Percentiles rank a stretch among this genome's conserved stretches.
Conservation (phyloP, 345 rosid species). For the Arabidopsis suecica region DNA sequence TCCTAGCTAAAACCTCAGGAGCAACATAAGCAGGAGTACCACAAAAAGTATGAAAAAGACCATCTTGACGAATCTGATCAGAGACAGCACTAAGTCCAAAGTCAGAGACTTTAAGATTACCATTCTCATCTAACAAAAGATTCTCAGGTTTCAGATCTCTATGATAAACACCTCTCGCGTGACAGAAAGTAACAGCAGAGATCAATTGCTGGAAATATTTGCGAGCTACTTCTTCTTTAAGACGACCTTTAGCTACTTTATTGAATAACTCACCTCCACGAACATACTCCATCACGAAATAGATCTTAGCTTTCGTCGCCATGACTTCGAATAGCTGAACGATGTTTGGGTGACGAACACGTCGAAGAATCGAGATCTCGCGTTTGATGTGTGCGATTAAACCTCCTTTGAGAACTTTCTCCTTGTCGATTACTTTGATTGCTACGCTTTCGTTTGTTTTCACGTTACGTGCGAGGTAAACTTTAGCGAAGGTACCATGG, state of each 20-base stretch:
- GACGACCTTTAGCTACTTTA: slow-evolving; percentile 73
- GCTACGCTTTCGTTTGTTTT: slow-evolving; percentile 61
- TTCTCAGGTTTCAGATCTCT: slow-evolving; percentile 91
- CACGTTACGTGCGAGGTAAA: slow-evolving; percentile 73
- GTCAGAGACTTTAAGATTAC: slow-evolving; percentile 79
- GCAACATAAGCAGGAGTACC: slow-evolving; percentile 88
- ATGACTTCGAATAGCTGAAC: slow-evolving; percentile 88
- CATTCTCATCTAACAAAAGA: slow-evolving; percentile 72
- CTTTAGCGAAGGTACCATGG: slow-evolving; percentile 92
- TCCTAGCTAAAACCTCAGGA: slow-evolving; percentile 80
- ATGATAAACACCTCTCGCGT: slow-evolving; percentile 81
- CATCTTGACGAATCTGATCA: slow-evolving; percentile 74
- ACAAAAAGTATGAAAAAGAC: slow-evolving; percentile 82
- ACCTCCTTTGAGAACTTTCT: slow-evolving; percentile 63
- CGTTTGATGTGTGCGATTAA: slow-evolving; percentile 76
- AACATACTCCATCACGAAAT: slow-evolving; percentile 87
- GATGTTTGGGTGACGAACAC: slow-evolving; percentile 86
- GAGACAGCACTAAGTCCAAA: slow-evolving; percentile 86
- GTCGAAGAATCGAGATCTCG: slow-evolving; percentile 86
- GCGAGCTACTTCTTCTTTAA: slow-evolving; percentile 73
- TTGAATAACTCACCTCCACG: slow-evolving; percentile 84
- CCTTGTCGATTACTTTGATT: slow-evolving; percentile 83
- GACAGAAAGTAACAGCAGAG: slow-evolving; percentile 81
- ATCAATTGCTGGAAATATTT: slow-evolving; percentile 79
- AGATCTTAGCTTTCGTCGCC: slow-evolving; percentile 89